phyloP scores from a whole-genome alignment of 2,329 filamentous ascomycete genomes.

The Akanthomyces lecanii region DNA sequence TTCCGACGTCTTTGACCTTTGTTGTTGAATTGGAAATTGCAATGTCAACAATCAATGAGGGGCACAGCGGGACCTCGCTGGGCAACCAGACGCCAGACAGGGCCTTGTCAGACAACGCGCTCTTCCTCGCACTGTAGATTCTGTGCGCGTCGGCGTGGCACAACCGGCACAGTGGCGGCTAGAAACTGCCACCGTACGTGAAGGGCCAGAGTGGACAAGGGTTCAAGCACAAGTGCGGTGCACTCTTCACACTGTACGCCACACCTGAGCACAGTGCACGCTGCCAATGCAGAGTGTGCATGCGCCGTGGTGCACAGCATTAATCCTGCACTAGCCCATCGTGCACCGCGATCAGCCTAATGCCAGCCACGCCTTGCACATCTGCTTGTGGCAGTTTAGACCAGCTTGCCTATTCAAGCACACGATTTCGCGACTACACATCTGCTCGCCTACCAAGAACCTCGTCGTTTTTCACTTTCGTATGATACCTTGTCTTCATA shows the following conservation, averaged over 20 bases:
- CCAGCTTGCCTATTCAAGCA: background rate
- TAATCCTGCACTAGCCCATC: conserved; percentile 3
- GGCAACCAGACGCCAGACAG: conserved; percentile 5
- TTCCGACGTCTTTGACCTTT: background rate
- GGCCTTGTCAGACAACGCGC: background rate
- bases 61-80: conserved; percentile 11
- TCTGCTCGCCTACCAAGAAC: background rate
- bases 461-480: too few relatives aligned
- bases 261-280: background rate
- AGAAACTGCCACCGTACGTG: background rate
- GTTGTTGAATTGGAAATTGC: background rate
- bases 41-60: conserved; percentile 15
- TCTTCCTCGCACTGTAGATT: conserved; percentile 1
- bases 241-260: background rate
- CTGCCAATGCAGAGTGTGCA: background rate
- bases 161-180: background rate
- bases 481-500: too few relatives aligned
- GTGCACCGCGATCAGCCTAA: background rate
- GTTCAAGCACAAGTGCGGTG: background rate
- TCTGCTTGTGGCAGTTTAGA: background rate
- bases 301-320: background rate
- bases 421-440: background rate
- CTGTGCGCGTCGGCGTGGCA: background rate
- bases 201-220: background rate
- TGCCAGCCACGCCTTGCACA: background rate